phyloP scores from a whole-genome alignment of 441 rosid species.

The Populus hybrid region DNA sequence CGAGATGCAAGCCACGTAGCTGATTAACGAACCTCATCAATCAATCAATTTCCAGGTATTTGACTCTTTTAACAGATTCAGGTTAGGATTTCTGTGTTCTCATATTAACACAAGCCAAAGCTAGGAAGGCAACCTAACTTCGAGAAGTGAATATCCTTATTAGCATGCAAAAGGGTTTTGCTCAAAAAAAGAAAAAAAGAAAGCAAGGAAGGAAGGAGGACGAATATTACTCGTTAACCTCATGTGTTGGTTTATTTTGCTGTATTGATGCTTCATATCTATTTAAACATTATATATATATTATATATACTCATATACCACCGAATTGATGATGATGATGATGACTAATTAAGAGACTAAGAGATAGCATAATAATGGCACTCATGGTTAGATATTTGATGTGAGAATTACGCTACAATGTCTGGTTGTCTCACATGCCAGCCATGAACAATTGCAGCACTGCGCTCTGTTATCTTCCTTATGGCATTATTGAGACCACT shows the following conservation, averaged over 20 bases:
- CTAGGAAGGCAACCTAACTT: background rate
- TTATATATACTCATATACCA: background rate
- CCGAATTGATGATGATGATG: background rate
- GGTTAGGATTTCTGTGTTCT: background rate
- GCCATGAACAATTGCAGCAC: conserved; percentile 3
- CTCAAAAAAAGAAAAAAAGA: background rate
- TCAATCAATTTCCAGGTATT: background rate
- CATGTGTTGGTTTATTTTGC: background rate
- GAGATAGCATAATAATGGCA: background rate
- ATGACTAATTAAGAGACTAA: background rate
- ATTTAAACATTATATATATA: background rate
- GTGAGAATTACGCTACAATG: conserved; percentile 8
- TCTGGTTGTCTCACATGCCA: conserved; percentile 6
- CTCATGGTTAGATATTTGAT: background rate
- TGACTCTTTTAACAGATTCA: background rate
- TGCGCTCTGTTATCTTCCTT: background rate
- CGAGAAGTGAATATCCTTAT: background rate
- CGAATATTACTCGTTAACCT: background rate
- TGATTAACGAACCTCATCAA: background rate
- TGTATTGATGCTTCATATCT: background rate
- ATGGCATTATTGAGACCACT: background rate
- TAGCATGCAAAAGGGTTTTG: background rate
- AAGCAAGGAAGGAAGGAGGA: background rate
- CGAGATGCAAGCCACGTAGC: background rate
- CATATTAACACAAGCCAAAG: background rate